Conservation (phyloP, 176 grass and related monocot species). For the Rhynchospora breviuscula region DNA sequence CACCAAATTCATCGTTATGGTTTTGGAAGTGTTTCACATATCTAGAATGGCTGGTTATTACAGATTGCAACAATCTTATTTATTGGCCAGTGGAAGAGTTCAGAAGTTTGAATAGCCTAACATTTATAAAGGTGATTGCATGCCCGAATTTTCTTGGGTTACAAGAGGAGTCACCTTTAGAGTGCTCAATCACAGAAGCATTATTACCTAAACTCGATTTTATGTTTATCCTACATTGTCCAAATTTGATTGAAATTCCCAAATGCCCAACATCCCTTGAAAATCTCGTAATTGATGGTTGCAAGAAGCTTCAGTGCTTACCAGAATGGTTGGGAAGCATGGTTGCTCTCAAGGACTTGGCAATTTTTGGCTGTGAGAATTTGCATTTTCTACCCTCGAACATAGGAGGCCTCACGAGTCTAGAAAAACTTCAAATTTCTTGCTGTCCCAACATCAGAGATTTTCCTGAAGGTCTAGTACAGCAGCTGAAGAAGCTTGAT, state of each 20-base stretch:
- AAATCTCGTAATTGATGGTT: not conserved
- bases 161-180: no score
- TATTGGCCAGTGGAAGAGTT: not conserved
- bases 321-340: constrained; percentile 16
- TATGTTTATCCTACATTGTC: not conserved
- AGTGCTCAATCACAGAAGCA: not conserved
- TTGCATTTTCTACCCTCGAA: not conserved
- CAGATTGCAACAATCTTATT: not conserved
- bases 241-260: not conserved
- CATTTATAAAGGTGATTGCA: rapidly evolving
- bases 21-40: not conserved
- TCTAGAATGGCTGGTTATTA: not conserved
- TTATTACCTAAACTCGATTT: not conserved
- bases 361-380: not conserved
- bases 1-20: not conserved
- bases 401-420: not conserved
- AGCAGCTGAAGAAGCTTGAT: not conserved
- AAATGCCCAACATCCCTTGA: constrained; percentile 9
- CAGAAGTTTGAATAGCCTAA: not conserved
- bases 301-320: not conserved
- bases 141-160: not conserved
- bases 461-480: not conserved
- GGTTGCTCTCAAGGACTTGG: not conserved
- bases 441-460: not conserved
- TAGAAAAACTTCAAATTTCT: rapidly evolving